These are phyloP conservation scores for Nothopassalora personata DNA, from an alignment of 2,329 filamentous ascomycete species.

Conservation along the genomic window DNA sequence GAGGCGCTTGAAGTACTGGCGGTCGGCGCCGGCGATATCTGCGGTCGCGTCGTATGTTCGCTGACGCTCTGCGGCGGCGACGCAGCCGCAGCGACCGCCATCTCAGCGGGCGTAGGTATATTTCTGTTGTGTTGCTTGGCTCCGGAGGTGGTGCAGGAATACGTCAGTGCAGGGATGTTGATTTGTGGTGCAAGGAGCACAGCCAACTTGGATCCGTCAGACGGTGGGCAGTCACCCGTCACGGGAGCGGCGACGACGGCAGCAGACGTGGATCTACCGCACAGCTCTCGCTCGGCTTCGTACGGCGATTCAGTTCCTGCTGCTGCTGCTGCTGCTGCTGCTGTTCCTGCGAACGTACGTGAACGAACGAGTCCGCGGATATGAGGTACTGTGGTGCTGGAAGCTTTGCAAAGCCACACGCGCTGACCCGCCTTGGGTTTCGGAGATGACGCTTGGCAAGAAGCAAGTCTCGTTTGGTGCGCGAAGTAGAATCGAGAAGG, in stretches of 20 bases:
- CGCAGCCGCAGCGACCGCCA: conserved; percentile 9
- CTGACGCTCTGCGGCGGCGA: conserved; percentile 10
- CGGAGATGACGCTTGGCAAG: background rate
- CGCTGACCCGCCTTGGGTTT: background rate
- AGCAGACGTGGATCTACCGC: background rate
- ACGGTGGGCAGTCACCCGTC: background rate
- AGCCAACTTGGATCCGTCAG: background rate
- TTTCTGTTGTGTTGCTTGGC: background rate
- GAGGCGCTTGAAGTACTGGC: conserved; percentile 35
- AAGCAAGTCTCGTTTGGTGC: background rate
- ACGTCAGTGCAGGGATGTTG: background rate
- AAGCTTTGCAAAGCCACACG: background rate
- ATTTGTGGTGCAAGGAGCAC: background rate
- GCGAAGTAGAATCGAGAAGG: background rate
- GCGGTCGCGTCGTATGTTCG: background rate
- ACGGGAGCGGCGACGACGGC: background rate
- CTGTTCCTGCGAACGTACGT: background rate
- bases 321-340: background rate
- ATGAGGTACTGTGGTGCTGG: background rate
- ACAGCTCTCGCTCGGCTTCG: background rate
- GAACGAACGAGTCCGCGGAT: no score
- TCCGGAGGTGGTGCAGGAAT: background rate
- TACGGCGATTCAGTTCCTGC: background rate
- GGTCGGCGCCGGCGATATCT: conserved; percentile 31
- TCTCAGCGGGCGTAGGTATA: conserved; percentile 3